Base-by-base conservation (phyloP, 768 basidiomycete genomes). In the Suillus variegatus region DNA sequence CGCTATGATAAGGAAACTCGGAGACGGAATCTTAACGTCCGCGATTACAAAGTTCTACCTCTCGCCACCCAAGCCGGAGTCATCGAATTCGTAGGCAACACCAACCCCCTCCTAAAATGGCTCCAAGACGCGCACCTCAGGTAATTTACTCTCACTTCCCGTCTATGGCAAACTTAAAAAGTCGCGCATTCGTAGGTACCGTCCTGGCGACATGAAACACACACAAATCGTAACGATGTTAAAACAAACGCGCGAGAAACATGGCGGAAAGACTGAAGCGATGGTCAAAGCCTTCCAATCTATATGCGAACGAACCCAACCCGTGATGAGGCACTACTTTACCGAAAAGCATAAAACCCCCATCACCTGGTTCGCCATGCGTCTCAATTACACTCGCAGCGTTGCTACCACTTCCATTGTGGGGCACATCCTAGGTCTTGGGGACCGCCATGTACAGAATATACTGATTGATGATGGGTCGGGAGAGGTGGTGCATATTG, bases 291-390 rank as follows among this genome's bases (percentile, higher is more conserved):
- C 64, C 76, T 88, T 79, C 68, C 68, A 63, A 51, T 78, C 74
- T 55, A 80, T 74, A 66, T 81, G 79, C 52, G 65, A 81, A 56
- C 75, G 76, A 18, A 89, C 92, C 72, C 84, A 85, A 44, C 97
- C 97, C 0, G 94, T 97, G 57, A 89, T 99, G 88, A 87, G 97
- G 25, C 94, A 97, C 75, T 95, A 90, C 74, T 99, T 99, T 78
- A 93, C 91, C 5, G 94, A 98, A 72, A 85, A 84, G 67, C 92
- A 95, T 79, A 95, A 92, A 74, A 85, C 83, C 0, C 97, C 97
- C 16, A 90, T 93, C 72, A 82, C 88, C 1, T 99, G 97, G 97
- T 98, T 95, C 74, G 83, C 88, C 14, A 95, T 91, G 88, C 87
- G 95, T 28, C 79, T 99, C 28, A 88, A 88, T 70, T 99, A 98